Percentiles rank a stretch among this genome's conserved stretches.
Conservation (phyloP, 1,284 basidiomycete species). For the Rhodofomes roseus region DNA sequence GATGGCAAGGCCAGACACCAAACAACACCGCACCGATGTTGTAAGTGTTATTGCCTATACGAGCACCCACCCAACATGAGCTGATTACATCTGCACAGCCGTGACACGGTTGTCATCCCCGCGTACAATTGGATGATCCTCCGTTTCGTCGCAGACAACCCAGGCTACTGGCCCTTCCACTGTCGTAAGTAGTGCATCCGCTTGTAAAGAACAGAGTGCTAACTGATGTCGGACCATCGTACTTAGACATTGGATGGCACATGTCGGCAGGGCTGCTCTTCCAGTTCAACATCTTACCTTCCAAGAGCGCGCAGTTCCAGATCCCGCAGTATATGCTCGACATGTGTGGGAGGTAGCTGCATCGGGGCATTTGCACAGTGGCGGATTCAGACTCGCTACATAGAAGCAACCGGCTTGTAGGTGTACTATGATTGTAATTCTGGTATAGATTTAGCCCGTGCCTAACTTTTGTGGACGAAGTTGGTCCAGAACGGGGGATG, state of each 20-base stretch:
- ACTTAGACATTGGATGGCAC: slow-evolving; percentile 33
- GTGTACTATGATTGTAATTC: too few relatives aligned
- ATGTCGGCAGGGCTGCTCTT: slow-evolving; percentile 35
- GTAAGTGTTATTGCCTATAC: slow-evolving; percentile 9
- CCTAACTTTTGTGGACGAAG: too few relatives aligned
- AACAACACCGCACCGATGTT: slow-evolving; percentile 28
- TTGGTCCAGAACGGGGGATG: too few relatives aligned
- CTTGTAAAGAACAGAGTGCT: too few relatives aligned
- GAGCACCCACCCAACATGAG: not conserved
- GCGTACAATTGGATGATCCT: slow-evolving; percentile 31
- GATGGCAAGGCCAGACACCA: slow-evolving; percentile 26
- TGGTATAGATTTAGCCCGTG: too few relatives aligned
- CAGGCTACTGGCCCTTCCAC: slow-evolving; percentile 35
- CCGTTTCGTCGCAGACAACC: slow-evolving; percentile 35
- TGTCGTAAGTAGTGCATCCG: slow-evolving; percentile 22
- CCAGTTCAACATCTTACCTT: slow-evolving; percentile 31
- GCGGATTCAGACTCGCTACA: not conserved
- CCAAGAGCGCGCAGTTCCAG: slow-evolving; percentile 21
- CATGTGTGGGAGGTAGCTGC: slow-evolving; percentile 21
- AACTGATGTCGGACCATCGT: not conserved
- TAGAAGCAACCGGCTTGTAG: too few relatives aligned
- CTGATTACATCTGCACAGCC: slow-evolving; percentile 10
- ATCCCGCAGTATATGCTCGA: slow-evolving; percentile 32
- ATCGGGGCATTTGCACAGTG: not conserved
- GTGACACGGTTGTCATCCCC: slow-evolving; percentile 33